Evolutionary conservation across 163 green algal genomes (phyloP), one percentile per base, ranked within the genome.

Genomic region (Trebouxia gelatinosa): DNA sequence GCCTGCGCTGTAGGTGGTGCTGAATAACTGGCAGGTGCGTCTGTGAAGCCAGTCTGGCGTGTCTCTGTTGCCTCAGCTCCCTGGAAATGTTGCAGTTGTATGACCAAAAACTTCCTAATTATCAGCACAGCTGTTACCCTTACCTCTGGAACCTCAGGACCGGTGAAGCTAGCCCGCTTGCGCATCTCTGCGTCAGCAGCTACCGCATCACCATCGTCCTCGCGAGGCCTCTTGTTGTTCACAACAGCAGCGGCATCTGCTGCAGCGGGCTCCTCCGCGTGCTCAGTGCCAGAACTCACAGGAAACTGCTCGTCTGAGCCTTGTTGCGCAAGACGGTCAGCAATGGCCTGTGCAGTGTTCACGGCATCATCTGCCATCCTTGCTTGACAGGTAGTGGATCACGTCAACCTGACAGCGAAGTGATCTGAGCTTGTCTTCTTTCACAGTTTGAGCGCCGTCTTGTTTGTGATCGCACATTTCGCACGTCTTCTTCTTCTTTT

Each of bases 21-120:
- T 3, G 64, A 72, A n/a, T 72, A 51, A 50, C 11, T 43, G 17
- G 64, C 35, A 21, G 35, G 64, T 37, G 21, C 35, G 35, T 72
- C 64, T 17, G 64, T 37, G 35, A 72, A 72, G 0, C 64, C 64
- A 6, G 64, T 54, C 64, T 72, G 64, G 50, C 64, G 64, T 72
- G 64, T 72, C 64, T 72, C 64, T 54, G 64, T 37, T 72, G 35
- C 64, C 35, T 72, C 64, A 72, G 64, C 64, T 72, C 64, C 64
- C 35, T 51, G 64, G 26, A 72, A 29, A 35, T n/a, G n/a, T n/a
- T n/a, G n/a, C n/a, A n/a, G n/a, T n/a, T n/a, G n/a, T n/a, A n/a
- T n/a, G n/a, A n/a, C n/a, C n/a, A n/a, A n/a, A n/a, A n/a, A n/a
- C n/a, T n/a, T n/a, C n/a, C n/a, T n/a, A n/a, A n/a, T n/a, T n/a